Conservation (phyloP, 257 asterid species). For the Handroanthus guayacan region DNA sequence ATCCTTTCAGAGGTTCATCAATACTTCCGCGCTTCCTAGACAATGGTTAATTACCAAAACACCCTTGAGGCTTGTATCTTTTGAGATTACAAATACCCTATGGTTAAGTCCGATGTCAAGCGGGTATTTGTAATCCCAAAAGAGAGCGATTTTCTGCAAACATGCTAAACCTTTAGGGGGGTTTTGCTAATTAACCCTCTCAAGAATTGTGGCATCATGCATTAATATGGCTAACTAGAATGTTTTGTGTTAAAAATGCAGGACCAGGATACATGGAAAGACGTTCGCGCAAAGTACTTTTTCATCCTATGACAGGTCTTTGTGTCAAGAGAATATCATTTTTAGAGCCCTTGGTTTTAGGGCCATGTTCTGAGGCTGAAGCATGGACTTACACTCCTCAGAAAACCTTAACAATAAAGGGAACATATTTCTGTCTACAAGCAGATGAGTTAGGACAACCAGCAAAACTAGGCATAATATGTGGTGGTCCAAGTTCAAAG, state of each 20-base stretch:
- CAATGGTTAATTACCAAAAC: neutral
- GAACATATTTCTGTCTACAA: conserved; percentile 78
- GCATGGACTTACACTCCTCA: conserved; percentile 71
- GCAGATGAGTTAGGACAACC: conserved; percentile 66
- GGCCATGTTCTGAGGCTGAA: conserved; percentile 82
- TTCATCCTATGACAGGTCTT: conserved; percentile 87
- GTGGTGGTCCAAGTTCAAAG: conserved; percentile 59
- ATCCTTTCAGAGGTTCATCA: conserved; percentile 74
- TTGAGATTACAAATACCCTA: too few relatives aligned
- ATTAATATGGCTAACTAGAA: neutral
- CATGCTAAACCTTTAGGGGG: too few relatives aligned
- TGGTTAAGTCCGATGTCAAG: too few relatives aligned
- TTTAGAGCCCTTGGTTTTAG: conserved; percentile 62
- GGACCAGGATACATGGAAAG: conserved; percentile 71
- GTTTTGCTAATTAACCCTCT: too few relatives aligned
- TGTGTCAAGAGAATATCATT: conserved; percentile 62
- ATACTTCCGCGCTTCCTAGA: neutral
- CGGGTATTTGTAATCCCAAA: too few relatives aligned
- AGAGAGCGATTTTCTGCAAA: too few relatives aligned
- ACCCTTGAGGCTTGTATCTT: neutral
- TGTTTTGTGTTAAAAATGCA: conserved; percentile 45
- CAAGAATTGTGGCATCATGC: neutral
- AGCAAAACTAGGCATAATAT: conserved; percentile 70
- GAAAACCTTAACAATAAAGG: conserved; percentile 58
- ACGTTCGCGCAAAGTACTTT: conserved; percentile 63